phyloP scores from a whole-genome alignment of 306 rosid species.

The Begonia loranthoides region DNA sequence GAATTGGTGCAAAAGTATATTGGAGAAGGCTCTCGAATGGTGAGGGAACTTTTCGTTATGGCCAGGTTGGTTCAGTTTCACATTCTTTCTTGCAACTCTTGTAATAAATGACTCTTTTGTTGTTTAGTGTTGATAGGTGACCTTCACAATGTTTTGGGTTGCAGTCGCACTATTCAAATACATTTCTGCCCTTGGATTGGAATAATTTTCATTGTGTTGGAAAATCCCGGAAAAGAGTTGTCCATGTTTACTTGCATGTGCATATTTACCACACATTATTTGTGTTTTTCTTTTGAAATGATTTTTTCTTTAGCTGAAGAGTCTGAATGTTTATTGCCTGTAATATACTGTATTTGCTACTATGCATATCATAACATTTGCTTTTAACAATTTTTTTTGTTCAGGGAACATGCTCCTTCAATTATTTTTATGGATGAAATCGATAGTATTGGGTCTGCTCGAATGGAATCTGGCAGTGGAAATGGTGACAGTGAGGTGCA shows the following conservation, averaged over 20 bases:
- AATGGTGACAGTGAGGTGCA: slow-evolving; percentile 99
- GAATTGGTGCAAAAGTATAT: slow-evolving; percentile 95
- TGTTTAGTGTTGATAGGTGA: no score
- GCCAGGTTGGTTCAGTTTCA: slow-evolving; percentile 68
- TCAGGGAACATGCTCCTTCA: slow-evolving; percentile 98
- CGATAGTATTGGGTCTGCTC: slow-evolving; percentile 97
- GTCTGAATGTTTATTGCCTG: background rate
- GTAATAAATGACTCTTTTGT: no score
- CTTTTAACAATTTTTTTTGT: slow-evolving; percentile 2
- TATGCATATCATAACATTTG: background rate
- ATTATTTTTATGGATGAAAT: slow-evolving; percentile 99
- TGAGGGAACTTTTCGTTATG: slow-evolving; percentile 94
- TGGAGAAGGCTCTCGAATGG: slow-evolving; percentile 99
- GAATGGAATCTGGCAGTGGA: slow-evolving; percentile 99
- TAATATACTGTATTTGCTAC: background rate
- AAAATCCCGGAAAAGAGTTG: no score
- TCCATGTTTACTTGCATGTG: no score
- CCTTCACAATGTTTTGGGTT: no score
- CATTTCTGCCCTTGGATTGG: no score
- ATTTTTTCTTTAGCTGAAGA: no score
- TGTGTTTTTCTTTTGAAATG: no score
- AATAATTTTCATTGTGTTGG: no score
- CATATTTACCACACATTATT: no score
- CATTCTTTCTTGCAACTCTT: background rate
- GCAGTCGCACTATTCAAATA: no score